Conservation (phyloP, 176 grass and related monocot species). For the Bothriochloa decipiens region DNA sequence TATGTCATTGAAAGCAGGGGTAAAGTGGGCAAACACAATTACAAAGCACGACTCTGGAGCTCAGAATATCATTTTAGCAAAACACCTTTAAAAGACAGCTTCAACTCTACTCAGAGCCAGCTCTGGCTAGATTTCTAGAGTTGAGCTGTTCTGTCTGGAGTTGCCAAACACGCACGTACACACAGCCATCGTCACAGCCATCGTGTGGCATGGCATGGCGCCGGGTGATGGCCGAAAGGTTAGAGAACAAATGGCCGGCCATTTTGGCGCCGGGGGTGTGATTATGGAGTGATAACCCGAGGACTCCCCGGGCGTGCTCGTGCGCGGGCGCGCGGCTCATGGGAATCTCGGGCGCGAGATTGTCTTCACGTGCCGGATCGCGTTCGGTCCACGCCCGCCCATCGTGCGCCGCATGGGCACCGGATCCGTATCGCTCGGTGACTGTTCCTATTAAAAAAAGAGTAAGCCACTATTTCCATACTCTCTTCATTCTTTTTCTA, state of each 20-base stretch:
- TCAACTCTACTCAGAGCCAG: too few species aligned
- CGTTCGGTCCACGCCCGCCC: neutral
- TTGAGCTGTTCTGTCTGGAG: too few species aligned
- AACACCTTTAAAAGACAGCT: too few species aligned
- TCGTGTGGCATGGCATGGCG: neutral
- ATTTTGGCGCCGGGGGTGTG: neutral
- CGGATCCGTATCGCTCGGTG: neutral
- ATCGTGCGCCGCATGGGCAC: neutral
- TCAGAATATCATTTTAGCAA: too few species aligned
- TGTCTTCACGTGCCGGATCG: conserved; percentile 34
- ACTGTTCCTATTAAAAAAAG: neutral
- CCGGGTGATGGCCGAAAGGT: conserved; percentile 17
- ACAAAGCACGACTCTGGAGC: too few species aligned
- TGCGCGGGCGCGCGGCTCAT: neutral
- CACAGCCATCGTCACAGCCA: too few species aligned
- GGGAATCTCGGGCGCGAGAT: conserved; percentile 14
- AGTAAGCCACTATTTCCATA: neutral
- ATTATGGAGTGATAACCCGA: neutral
- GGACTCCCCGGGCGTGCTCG: neutral
- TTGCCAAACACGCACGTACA: too few species aligned
- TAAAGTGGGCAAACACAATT: too few species aligned
- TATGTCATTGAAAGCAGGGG: too few species aligned
- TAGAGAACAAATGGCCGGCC: neutral
- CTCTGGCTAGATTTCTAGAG: too few species aligned
- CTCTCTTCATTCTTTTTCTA: too few species aligned